Evolutionary conservation across 768 basidiomycete species (phyloP), one percentile per base, ranked within the genome.

Genomic region (Panellus pusillus): DNA sequence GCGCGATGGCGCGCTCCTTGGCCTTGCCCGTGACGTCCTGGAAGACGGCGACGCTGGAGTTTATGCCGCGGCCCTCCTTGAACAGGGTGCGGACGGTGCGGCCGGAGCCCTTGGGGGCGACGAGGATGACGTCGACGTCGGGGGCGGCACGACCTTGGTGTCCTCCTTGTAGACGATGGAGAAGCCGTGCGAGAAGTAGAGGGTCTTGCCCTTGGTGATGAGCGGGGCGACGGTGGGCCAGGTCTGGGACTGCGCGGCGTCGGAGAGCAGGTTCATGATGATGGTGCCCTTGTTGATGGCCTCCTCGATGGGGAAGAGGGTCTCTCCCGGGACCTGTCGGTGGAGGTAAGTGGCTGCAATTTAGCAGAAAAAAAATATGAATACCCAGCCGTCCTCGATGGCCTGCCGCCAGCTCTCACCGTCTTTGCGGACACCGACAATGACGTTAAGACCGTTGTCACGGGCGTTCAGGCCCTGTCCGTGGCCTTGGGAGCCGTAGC

Each of bases 101-200:
- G 59, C 97, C 97, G 44, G 97, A 98, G 48, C 97, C 97, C 76
- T 99, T 99, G 64, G 97, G 97, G 11, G 97, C 97, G 55, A 97
- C 96, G 64, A 99, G 91, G 72, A 99, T 98, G 65, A 99, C 97
- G 70, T 99, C 97, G 61, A 99, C 92, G 68, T 98, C 93, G 17
- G 79, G 42, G 97, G 97, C 58, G 93, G 91, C 51, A 95, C 65
- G 62, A 99, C 93, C 52, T 95, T 81, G 62, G 97, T 99, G 73
- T 97, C 93, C 6, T 99, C 84, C 81, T 95, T 93, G 86, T 88
- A 99, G 50, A 99, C 93, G 61, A 98, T 83, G 61, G 96, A 98
- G 88, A 99, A 99, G 66, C 97, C 97, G 72, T 99, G 97, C 6
- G 96, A 93, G 81, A 99, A 99, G 87, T 99, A 99, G 60, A 99